Percentiles rank a stretch among this genome's conserved stretches.
phyloP scores from a whole-genome alignment of 306 rosid species.

The Coriaria nepalensis region DNA sequence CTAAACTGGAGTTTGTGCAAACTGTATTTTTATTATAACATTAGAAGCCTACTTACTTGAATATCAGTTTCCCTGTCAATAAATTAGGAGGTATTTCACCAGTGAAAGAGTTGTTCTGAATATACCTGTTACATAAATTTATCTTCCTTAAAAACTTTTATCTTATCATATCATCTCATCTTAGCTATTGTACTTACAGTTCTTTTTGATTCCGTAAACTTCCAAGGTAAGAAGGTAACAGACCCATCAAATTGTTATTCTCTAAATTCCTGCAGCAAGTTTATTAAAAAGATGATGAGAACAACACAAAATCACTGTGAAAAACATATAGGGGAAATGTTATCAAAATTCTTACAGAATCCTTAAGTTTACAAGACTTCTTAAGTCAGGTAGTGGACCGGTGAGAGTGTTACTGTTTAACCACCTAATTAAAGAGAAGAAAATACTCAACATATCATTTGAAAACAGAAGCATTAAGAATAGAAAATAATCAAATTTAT shows the following conservation, averaged over 20 bases:
- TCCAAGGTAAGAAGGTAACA: conserved; percentile 65
- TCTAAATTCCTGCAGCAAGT: conserved; percentile 69
- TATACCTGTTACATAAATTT: conserved; percentile 41
- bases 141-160: background rate
- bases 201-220: conserved; percentile 70
- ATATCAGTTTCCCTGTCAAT: conserved; percentile 39
- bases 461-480: background rate
- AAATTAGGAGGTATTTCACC: conserved; percentile 76
- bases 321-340: conserved; percentile 11
- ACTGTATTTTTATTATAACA: background rate
- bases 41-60: conserved; percentile 40
- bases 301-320: background rate
- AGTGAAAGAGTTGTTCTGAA: conserved; percentile 74
- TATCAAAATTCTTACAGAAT: conserved; percentile 57
- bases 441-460: conserved; percentile 1
- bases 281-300: background rate
- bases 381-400: conserved; percentile 76
- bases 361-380: conserved; percentile 66
- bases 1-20: background rate
- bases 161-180: no score
- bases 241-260: conserved; percentile 70
- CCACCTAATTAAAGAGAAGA: conserved; percentile 42
- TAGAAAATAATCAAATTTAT: conserved; percentile 7
- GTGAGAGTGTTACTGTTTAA: conserved; percentile 57
- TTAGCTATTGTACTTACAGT: conserved; percentile 39